Percentiles rank a stretch among this genome's conserved stretches.
phyloP scores from a whole-genome alignment of 2,329 filamentous ascomycete species.

The Mycogone perniciosa region DNA sequence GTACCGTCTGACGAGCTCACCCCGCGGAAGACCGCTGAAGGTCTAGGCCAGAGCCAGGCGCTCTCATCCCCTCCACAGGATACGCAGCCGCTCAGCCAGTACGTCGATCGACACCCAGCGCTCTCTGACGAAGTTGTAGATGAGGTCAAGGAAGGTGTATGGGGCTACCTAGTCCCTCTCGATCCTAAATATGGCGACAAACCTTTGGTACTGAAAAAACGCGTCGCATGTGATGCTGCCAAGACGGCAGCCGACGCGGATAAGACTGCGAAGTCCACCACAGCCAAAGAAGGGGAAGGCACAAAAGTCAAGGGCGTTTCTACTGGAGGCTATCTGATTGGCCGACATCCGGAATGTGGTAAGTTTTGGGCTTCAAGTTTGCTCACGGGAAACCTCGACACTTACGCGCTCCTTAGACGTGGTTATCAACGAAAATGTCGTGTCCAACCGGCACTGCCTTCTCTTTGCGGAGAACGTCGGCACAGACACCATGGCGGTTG shows the following conservation, averaged over 20 bases:
- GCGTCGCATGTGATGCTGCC: slow-evolving; percentile 56
- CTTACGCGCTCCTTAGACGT: slow-evolving; percentile 44
- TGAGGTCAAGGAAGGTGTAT: slow-evolving; percentile 78
- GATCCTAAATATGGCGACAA: slow-evolving; percentile 61
- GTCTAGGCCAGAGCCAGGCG: slow-evolving; percentile 37
- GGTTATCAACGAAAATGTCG: slow-evolving; percentile 66
- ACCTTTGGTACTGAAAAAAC: slow-evolving; percentile 66
- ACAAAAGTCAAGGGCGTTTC: slow-evolving; percentile 56
- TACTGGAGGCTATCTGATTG: slow-evolving; percentile 82
- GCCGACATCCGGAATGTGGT: slow-evolving; percentile 91
- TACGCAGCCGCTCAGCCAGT: slow-evolving; percentile 59
- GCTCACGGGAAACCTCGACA: neutral
- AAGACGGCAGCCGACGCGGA: slow-evolving; percentile 27
- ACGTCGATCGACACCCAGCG: slow-evolving; percentile 62
- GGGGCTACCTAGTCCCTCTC: slow-evolving; percentile 88
- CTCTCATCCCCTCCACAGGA: slow-evolving; percentile 60
- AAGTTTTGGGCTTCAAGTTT: slow-evolving; percentile 31
- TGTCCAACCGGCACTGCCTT: slow-evolving; percentile 81
- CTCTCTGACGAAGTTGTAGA: slow-evolving; percentile 79
- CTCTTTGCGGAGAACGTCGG: slow-evolving; percentile 58
- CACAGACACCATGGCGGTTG: slow-evolving; percentile 58
- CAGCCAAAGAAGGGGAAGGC: slow-evolving; percentile 48
- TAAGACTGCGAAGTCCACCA: slow-evolving; percentile 33
- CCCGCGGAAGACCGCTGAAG: slow-evolving; percentile 45
- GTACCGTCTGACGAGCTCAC: slow-evolving; percentile 49